Evolutionary conservation across 441 rosid species (phyloP), one percentile per base, ranked within the genome.

Genomic region (Metrosideros polymorpha): DNA sequence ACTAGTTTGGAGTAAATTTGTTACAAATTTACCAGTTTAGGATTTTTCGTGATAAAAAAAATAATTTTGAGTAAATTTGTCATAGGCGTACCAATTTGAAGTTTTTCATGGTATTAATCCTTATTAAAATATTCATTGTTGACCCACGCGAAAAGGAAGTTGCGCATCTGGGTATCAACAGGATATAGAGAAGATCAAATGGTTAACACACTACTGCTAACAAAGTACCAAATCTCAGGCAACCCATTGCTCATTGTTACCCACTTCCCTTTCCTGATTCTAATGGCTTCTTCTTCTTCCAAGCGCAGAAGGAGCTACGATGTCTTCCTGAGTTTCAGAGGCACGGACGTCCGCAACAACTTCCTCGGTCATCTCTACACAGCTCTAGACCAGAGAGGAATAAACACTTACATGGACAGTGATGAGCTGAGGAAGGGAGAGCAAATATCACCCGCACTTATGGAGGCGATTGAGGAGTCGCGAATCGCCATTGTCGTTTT

Each of bases 401-500:
- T 59, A 29, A 7, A 0, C 22, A 14, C 71, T 59, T 59, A 29
- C 71, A 14, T 59, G 2, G 71, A 59, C 0, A 0, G 7, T 6
- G 22, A 59, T 29, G 39, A 59, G 35, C 22, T 59, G 5, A 1
- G 71, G 35, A 29, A 59, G 71, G 71, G 71, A 29, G 71, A 59
- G 15, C 35, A 29, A 15, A 59, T 59, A 59, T 29, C 71, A n/a
- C 19, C 4, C 5, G 35, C 66, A 6, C 66, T 59, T 29, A n/a
- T n/a, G 19, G 1, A 59, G 7, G 66, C 66, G 0, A 59, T 59
- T 2, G 66, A 59, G 9, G 35, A 59, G 3, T 59, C 66, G 2
- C 9, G 0, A 59, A 12, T 29, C 0, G 66, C 66, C 0, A 0
- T 59, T 0, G 35, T 59, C 4, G 9, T 59, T 59, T 59, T 59